phyloP scores from a whole-genome alignment of 2,329 filamentous ascomycete genomes.

The Colletotrichum lentis region DNA sequence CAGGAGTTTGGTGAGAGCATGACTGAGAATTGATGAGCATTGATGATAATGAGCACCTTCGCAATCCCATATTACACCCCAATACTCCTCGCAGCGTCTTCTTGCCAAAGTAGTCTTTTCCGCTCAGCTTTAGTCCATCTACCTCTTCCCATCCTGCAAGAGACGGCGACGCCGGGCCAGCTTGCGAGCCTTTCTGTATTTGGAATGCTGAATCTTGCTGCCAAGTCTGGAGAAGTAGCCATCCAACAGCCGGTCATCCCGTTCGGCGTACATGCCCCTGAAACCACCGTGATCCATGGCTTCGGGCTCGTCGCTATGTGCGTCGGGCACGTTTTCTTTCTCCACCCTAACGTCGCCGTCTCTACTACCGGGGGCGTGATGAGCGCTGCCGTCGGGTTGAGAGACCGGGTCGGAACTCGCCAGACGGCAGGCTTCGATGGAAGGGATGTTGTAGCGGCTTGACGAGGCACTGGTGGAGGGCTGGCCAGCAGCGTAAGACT shows the following conservation, averaged over 20 bases:
- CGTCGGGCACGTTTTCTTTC: not conserved
- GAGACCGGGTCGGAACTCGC: not conserved
- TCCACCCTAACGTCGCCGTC: not conserved
- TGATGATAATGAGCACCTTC: not conserved
- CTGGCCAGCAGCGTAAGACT: not conserved
- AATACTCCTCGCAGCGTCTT: not conserved
- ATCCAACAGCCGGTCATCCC: not conserved
- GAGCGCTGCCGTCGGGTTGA: not conserved
- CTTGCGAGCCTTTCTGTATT: not conserved
- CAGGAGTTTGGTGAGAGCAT: not conserved
- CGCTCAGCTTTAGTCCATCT: not conserved
- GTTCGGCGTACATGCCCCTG: not conserved
- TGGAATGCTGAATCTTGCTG: not conserved
- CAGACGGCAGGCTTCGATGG: not conserved
- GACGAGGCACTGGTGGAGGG: not conserved
- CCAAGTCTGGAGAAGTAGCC: not conserved
- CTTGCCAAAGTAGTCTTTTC: no score
- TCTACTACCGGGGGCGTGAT: no score
- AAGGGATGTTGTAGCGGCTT: not conserved
- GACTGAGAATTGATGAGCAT: no score
- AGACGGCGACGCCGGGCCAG: not conserved
- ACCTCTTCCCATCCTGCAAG: not conserved
- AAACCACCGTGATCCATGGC: not conserved
- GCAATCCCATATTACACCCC: no score
- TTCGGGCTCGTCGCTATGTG: not conserved